These are phyloP conservation scores for Pistacia atlantica DNA, from an alignment of 345 rosid species.

Conservation along the genomic window DNA sequence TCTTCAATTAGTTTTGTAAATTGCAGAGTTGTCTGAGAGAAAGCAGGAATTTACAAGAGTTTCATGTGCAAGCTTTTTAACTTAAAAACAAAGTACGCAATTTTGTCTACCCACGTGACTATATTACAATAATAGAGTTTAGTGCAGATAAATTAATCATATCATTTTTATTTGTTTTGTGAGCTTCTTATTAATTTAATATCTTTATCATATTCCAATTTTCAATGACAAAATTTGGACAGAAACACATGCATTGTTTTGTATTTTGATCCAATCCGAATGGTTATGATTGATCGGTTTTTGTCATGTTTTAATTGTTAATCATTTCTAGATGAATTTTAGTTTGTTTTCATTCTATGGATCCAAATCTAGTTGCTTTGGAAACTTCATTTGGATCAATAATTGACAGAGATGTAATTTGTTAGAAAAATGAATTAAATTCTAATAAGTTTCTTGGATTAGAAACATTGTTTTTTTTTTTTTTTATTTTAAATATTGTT, in stretches of 20 bases:
- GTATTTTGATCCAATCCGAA: neutral
- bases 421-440: no score
- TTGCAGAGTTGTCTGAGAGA: neutral
- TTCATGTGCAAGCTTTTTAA: conserved; percentile 2
- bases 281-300: neutral
- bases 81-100: neutral
- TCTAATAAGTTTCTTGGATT: no score
- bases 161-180: neutral
- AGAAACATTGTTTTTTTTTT: no score
- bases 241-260: conserved; percentile 7
- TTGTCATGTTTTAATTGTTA: conserved; percentile 11
- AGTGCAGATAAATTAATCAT: no score
- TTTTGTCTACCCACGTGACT: conserved; percentile 13
- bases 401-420: neutral
- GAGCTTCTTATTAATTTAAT: neutral
- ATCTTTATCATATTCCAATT: neutral
- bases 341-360: neutral
- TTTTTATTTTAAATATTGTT: no score
- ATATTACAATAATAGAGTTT: conserved; percentile 9
- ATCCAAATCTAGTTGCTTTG: neutral
- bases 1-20: neutral
- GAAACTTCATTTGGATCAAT: neutral
- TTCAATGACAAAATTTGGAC: neutral
- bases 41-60: neutral
- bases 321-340: neutral